Evolutionary conservation across 495 filamentous ascomycete species (phyloP), one percentile per base, ranked within the genome.

Genomic region (Collariella sp.): DNA sequence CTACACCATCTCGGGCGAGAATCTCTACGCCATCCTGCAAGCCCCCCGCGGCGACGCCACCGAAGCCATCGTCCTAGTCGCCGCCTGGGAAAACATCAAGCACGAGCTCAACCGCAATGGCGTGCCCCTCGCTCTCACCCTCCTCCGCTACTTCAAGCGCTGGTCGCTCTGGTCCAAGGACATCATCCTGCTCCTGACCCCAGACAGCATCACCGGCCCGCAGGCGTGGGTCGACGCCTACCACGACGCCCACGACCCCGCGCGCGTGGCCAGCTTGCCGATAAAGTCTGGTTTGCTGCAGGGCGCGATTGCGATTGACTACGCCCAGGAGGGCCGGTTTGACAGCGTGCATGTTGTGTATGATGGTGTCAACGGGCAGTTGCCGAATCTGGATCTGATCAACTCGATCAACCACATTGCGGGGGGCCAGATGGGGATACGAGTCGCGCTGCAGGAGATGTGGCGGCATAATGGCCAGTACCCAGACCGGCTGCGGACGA

Each of bases 91-190:
- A 67, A 97, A 93, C 48, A 84, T 86, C 59, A 81, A 89, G 52
- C 83, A 81, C 5, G 79, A 85, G 59, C 64, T 91, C 58, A 98
- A 98, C 68, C 73, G 85, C 56, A 91, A 87, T 59, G 93, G 91
- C 18, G 81, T 97, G 16, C 86, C 88, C 2, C 79, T 98, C 42
- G 83, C 86, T 9, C 70, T 97, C 62, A 89, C 91, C 0, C 71
- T 98, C 54, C 88, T 89, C 12, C 78, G 93, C 61, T 98, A 98
- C 70, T 95, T 98, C 72, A 95, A 93, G 67, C 77, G 89, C 56
- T 98, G 93, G 93, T 95, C 89, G 23, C 74, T 98, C 11, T 98
- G 93, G 93, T 96, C 89, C 35, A 98, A 98, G 71, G 93, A 98
- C 60, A 95, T 98, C 60, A 93, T 98, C 43, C 84, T 98, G 69